Percentiles rank a stretch among this genome's conserved stretches.
Conservation (phyloP, 805 yeast genomes). For the Kodamaea nitidulidarum region DNA sequence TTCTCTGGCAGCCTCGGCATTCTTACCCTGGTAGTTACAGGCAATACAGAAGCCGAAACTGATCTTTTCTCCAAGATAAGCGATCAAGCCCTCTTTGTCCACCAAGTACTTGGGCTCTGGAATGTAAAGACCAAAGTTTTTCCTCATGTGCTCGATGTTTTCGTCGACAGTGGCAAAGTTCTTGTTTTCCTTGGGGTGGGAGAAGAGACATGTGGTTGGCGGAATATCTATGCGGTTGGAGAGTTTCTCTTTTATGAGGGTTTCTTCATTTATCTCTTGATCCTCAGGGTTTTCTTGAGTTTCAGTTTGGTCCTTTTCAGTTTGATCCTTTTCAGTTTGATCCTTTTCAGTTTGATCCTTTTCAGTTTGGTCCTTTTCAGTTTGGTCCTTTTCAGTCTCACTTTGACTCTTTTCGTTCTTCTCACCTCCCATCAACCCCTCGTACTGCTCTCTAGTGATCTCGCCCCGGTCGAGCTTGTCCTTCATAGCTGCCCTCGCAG, state of each 20-base stretch:
- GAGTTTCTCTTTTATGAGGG: constrained; percentile 42
- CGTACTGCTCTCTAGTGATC: constrained; percentile 14
- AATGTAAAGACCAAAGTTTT: constrained; percentile 75
- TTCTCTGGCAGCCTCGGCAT: constrained; percentile 80
- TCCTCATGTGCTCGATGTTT: constrained; percentile 68
- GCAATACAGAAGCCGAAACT: constrained; percentile 80
- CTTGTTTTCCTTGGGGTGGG: constrained; percentile 34
- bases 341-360: neutral
- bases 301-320: constrained; percentile 1
- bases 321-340: no score
- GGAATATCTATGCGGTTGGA: constrained; percentile 46
- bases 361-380: constrained; percentile 2
- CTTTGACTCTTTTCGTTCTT: constrained; percentile 6
- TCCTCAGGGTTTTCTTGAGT: constrained; percentile 7
- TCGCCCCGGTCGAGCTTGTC: constrained; percentile 25
- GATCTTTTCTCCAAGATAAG: constrained; percentile 72
- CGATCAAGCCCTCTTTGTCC: constrained; percentile 69
- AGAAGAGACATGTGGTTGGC: constrained; percentile 48
- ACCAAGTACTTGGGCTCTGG: constrained; percentile 74
- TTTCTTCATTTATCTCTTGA: constrained; percentile 29
- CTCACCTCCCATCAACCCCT: constrained; percentile 9
- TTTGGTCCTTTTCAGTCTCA: neutral
- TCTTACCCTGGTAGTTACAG: constrained; percentile 81
- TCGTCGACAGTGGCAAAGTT: constrained; percentile 37
- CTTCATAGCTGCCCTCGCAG: constrained; percentile 41